phyloP scores from a whole-genome alignment of 768 basidiomycete genomes.

The Mycena rosella region DNA sequence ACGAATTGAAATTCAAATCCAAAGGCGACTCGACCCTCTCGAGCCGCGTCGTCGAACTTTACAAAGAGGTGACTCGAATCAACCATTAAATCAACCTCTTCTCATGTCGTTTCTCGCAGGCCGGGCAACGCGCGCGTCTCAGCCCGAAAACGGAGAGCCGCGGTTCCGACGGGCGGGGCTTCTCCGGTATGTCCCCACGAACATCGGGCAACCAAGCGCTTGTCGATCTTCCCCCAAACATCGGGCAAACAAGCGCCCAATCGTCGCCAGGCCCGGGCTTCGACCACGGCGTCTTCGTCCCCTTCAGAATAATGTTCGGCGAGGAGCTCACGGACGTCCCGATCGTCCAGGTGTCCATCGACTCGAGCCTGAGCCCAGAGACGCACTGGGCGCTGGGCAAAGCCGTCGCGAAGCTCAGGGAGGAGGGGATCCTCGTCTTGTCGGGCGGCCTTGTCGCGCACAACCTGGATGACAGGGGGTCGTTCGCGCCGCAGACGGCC shows the following conservation, averaged over 20 bases:
- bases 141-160: slow-evolving; percentile 64
- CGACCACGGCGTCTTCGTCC: slow-evolving; percentile 87
- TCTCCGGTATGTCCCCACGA: slow-evolving; percentile 35
- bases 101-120: slow-evolving; percentile 40
- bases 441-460: slow-evolving; percentile 71
- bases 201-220: too few species aligned
- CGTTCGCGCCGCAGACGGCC: slow-evolving; percentile 9
- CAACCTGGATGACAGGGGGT: slow-evolving; percentile 12
- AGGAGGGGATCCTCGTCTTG: slow-evolving; percentile 77
- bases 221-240: too few species aligned
- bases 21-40: slow-evolving; percentile 71
- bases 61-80: slow-evolving; percentile 57
- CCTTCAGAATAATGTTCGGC: slow-evolving; percentile 85
- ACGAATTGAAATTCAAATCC: slow-evolving; percentile 76
- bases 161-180: slow-evolving; percentile 76
- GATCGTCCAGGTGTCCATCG: slow-evolving; percentile 48
- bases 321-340: slow-evolving; percentile 72
- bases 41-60: slow-evolving; percentile 70
- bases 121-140: slow-evolving; percentile 65
- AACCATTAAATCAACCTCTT: background rate
- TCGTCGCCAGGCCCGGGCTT: slow-evolving; percentile 65
- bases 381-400: slow-evolving; percentile 76
- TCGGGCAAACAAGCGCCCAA: background rate
- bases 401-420: slow-evolving; percentile 67
- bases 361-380: slow-evolving; percentile 68